Evolutionary conservation across 306 rosid species (phyloP).

Genomic region (Fragaria nilgerrensis): DNA sequence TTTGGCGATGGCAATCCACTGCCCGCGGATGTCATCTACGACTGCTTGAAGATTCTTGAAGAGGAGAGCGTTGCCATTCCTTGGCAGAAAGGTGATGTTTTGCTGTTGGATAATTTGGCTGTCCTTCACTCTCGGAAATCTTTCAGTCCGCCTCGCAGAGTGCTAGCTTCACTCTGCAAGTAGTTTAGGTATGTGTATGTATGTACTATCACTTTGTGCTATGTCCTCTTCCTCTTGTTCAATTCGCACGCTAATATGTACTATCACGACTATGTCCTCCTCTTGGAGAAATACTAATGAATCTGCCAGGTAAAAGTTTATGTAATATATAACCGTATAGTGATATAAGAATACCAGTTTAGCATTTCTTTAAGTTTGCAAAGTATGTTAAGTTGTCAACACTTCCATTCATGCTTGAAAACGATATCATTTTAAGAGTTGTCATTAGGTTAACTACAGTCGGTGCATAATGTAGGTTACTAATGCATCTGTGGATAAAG

Average conservation of each 20-base stretch:
- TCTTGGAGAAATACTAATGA: neutral
- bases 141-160: slow-evolving; percentile 63
- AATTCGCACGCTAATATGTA: too few relatives aligned
- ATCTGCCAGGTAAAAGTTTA: neutral
- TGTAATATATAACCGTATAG: too few relatives aligned
- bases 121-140: slow-evolving; percentile 78
- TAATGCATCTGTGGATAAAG: too few relatives aligned
- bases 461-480: too few relatives aligned
- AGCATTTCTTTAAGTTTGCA: neutral
- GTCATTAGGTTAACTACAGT: neutral
- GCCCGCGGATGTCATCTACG: slow-evolving; percentile 55
- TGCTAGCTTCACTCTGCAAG: slow-evolving; percentile 55
- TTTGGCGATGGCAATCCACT: slow-evolving; percentile 75
- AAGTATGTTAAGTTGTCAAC: neutral
- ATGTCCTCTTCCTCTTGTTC: neutral
- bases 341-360: neutral
- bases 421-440: neutral
- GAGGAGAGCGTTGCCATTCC: slow-evolving; percentile 72
- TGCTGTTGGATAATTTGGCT: slow-evolving; percentile 77
- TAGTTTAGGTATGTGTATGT: neutral
- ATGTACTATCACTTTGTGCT: neutral
- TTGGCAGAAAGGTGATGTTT: slow-evolving; percentile 67
- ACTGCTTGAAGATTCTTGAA: slow-evolving; percentile 64
- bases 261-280: neutral
- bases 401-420: neutral